Conservation (phyloP, 2,329 filamentous ascomycete species). For the Metarhizium guizhouense region DNA sequence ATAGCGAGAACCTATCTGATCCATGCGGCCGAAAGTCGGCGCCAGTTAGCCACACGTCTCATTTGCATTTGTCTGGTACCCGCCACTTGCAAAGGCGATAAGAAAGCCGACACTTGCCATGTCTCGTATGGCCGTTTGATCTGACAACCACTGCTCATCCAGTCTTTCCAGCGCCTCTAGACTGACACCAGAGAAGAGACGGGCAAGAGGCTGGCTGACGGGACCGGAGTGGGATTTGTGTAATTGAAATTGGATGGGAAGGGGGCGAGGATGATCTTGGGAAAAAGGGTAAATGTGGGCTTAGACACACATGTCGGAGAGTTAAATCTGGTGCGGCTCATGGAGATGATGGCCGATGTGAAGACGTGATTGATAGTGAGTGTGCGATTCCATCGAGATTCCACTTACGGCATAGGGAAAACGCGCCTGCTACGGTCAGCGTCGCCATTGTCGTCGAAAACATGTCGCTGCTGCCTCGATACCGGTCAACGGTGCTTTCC, state of each 20-base stretch:
- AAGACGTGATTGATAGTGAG: constrained; percentile 6
- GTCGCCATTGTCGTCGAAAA: constrained; percentile 75
- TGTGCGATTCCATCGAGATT: not conserved
- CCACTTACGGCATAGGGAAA: constrained; percentile 73
- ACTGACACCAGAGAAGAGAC: not conserved
- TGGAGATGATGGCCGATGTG: not conserved
- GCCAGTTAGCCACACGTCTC: constrained; percentile 13
- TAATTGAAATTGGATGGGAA: not conserved
- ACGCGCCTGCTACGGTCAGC: constrained; percentile 73
- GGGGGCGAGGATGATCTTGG: not conserved
- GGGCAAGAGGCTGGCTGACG: too few relatives aligned
- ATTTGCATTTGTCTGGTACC: not conserved
- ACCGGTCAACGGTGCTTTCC: constrained; percentile 67
- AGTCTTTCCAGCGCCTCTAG: not conserved
- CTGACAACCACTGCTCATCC: not conserved
- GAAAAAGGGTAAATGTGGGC: not conserved
- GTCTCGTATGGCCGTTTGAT: not conserved
- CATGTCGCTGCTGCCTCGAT: constrained; percentile 62
- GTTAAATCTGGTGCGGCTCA: not conserved
- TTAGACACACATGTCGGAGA: not conserved
- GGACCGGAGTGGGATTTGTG: not conserved
- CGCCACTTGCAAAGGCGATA: too few relatives aligned
- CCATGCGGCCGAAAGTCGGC: constrained; percentile 20
- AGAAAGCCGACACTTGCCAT: constrained; percentile 2
- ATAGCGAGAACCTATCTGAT: constrained; percentile 69